Evolutionary conservation across 202 grass and related monocot genomes (phyloP), one percentile per base, ranked within the genome.

Genomic region (Saccharum hybrid): DNA sequence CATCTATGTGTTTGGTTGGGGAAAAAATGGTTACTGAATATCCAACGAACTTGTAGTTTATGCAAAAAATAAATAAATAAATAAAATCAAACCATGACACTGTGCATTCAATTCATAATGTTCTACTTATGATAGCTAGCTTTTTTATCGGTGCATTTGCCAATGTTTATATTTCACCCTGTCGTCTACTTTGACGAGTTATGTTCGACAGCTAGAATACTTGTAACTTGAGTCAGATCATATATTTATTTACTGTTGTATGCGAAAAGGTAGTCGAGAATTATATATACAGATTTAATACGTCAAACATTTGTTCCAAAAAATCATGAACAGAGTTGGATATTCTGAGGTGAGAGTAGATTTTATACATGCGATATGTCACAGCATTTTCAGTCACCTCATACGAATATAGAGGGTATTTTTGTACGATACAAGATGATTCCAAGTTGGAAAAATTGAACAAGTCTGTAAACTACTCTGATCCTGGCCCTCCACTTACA

Each of bases 131-230:
- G 61, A 43, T 41, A 71, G 18, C 42, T 76, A 72, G 22, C 4
- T 28, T 81, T 59, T 85, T 74, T 39, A 3, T 21, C 16, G 34
- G 39, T 74, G 76, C 5, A 63, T 42, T 70, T 84, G 16, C 52
- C 23, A 71, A 76, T 84, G 34, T 65, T 5, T 36, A 63, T 41
- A 42, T 71, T 52, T 72, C 57, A 69, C 61, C 21, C 10, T 66
- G 18, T 45, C 12, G 13, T 71, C 1, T 64, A 42, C 19, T 11
- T 45, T 62, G 23, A 43, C 31, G 28, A 43, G n/a, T 40, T 67
- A 59, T 16, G 57, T 76, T 77, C 43, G 42, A 30, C 64, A 48
- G 10, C 7, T 22, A 54, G 14, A 77, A 70, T 83, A 56, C 3
- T 57, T 57, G 6, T 72, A 77, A 78, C 3, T 34, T 72, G 42